These are phyloP conservation scores for Holtermanniella nyarrowii DNA, from an alignment of 768 basidiomycete species.

Conservation along the genomic window DNA sequence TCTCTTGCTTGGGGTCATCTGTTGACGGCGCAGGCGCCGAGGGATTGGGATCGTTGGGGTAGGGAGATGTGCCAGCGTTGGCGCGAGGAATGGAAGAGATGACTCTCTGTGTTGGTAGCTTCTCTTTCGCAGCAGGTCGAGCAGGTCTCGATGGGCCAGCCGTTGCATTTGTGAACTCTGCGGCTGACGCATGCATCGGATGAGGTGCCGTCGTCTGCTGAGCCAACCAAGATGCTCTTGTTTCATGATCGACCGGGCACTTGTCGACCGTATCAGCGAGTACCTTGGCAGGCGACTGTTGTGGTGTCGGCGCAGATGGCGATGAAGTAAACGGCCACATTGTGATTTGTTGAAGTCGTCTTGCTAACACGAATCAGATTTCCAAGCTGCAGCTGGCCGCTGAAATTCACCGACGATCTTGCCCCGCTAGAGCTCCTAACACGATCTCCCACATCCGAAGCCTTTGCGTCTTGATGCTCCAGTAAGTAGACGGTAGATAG, in stretches of 20 bases:
- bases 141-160: conserved; percentile 4
- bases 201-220: conserved; percentile 12
- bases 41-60: conserved; percentile 2
- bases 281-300: neutral
- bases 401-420: no score
- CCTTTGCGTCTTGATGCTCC: no score
- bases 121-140: neutral
- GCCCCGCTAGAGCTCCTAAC: no score
- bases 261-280: conserved; percentile 20
- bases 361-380: no score
- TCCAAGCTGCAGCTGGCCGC: no score
- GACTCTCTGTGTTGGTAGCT: conserved; percentile 61
- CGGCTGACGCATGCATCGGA: neutral
- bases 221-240: conserved; percentile 47
- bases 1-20: conserved; percentile 46
- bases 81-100: conserved; percentile 75
- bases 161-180: conserved; percentile 6
- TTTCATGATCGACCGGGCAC: conserved; percentile 60
- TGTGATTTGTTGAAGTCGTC: neutral
- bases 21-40: conserved; percentile 7
- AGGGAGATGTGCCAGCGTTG: conserved; percentile 4
- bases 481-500: no score
- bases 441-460: no score
- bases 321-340: conserved; percentile 15
- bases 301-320: neutral